Base-by-base conservation (phyloP, 148 eudicot species). In the Silene uniflora region DNA sequence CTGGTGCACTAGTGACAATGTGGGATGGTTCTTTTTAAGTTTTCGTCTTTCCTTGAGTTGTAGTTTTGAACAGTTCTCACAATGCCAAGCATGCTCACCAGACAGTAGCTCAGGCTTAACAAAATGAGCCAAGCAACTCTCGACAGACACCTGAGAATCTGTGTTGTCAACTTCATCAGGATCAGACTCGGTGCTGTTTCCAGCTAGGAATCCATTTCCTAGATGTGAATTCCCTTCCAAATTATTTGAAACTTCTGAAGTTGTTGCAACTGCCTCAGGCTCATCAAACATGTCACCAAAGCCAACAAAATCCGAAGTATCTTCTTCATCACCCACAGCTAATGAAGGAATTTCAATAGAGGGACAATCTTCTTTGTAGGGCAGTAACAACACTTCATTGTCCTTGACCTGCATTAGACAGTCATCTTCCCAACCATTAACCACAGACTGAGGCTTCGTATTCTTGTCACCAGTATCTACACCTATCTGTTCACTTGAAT, bases 81-180 rank as follows among this genome's bases (percentile, higher is more conserved):
- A 94, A 75, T 90, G 86, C 98, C 98, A 94, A 61, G 86, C 93
- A 82, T 93, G 98, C 55, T 91, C 96, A 58, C 80, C 89, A 49
- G 89, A 82, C 19, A 93, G 89, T 82, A 86, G 85, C 87, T 93
- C 98, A 11, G 89, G 86, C 83, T 88, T 91, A 42, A 83, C 91
- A 64, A 92, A 92, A 83, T 72, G 82, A 8, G 90, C 81, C 82
- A 95, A 84, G 81, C 99, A 95, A 73, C 89, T 87, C 87, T 92
- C 94, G 35, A 95, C 77, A 1, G 99, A 89, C 62, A 95, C 94
- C 44, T 89, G 94, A 78, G 96, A 88, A 85, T 89, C 81, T 73
- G 90, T 74, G 79, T 91, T 73, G 80, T 92, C 99, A 67, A 95
- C 92, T 85, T 92, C 96, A 86, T 92, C 93, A 29, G 91, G 89